Evolutionary conservation across 495 filamentous ascomycete genomes (phyloP).

Genomic region (Neurospora pannonica): DNA sequence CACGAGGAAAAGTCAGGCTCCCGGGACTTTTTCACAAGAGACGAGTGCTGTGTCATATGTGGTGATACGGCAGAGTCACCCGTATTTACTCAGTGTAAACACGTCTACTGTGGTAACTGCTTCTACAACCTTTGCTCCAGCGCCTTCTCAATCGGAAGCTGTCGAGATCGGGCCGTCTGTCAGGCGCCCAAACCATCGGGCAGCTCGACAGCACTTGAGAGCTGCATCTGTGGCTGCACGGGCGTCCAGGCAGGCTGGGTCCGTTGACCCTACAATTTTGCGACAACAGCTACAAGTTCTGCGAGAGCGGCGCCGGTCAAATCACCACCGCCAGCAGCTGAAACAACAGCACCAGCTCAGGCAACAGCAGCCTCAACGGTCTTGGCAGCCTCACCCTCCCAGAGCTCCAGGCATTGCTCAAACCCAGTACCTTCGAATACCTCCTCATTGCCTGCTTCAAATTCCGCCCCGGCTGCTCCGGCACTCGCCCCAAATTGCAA

Average conservation of each 20-base stretch:
- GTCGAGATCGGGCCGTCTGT: background rate
- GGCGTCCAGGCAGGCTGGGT: no score
- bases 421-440: background rate
- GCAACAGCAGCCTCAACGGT: no score
- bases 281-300: no score
- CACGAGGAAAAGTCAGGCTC: background rate
- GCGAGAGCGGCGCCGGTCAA: no score
- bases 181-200: background rate
- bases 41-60: background rate
- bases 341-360: no score
- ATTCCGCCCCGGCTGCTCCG: no score
- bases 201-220: background rate
- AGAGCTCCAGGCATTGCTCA: background rate
- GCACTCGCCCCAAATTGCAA: no score
- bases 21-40: background rate
- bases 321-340: no score
- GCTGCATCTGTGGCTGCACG: background rate
- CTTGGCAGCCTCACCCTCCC: background rate
- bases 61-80: background rate
- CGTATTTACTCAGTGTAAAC: background rate
- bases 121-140: background rate
- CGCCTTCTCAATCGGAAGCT: background rate
- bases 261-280: no score
- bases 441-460: background rate
- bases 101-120: background rate